phyloP scores from a whole-genome alignment of 2,329 filamentous ascomycete genomes.

The Microdochium bolleyi region DNA sequence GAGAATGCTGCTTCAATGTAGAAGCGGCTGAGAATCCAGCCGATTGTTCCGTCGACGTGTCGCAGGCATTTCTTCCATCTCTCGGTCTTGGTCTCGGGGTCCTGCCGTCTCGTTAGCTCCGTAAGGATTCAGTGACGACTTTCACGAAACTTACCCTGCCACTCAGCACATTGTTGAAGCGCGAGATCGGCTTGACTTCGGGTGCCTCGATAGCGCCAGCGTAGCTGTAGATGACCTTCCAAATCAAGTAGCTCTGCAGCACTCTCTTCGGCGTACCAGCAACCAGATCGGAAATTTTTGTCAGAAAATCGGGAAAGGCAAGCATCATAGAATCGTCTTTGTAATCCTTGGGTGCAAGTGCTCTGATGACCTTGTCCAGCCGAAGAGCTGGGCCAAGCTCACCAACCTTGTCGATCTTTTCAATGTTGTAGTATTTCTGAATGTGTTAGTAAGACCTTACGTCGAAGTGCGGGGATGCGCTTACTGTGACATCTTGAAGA shows the following conservation, averaged over 20 bases:
- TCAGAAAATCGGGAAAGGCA: conserved; percentile 51
- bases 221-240: conserved; percentile 52
- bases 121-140: neutral
- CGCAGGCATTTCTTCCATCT: conserved; percentile 59
- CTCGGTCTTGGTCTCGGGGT: conserved; percentile 53
- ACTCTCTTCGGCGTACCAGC: conserved; percentile 43
- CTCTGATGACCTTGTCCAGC: conserved; percentile 41
- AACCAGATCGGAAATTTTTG: conserved; percentile 48
- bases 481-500: conserved; percentile 49
- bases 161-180: conserved; percentile 52
- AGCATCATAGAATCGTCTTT: conserved; percentile 47
- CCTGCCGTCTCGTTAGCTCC: conserved; percentile 20
- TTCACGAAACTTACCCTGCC: conserved; percentile 35
- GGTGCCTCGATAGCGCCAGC: conserved; percentile 47
- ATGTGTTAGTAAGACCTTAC: conserved; percentile 5
- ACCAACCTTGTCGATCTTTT: conserved; percentile 45
- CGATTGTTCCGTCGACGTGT: conserved; percentile 48
- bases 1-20: conserved; percentile 63
- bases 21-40: conserved; percentile 64
- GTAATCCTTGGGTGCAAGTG: conserved; percentile 41
- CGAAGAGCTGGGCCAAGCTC: conserved; percentile 48
- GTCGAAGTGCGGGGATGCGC: conserved; percentile 2
- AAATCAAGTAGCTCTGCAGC: conserved; percentile 54
- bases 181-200: conserved; percentile 48
- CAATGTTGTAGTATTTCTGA: conserved; percentile 58